Percentiles rank a stretch among this genome's conserved stretches.
Conservation (phyloP, 148 eudicot genomes). For the Chenopodium suecicum region DNA sequence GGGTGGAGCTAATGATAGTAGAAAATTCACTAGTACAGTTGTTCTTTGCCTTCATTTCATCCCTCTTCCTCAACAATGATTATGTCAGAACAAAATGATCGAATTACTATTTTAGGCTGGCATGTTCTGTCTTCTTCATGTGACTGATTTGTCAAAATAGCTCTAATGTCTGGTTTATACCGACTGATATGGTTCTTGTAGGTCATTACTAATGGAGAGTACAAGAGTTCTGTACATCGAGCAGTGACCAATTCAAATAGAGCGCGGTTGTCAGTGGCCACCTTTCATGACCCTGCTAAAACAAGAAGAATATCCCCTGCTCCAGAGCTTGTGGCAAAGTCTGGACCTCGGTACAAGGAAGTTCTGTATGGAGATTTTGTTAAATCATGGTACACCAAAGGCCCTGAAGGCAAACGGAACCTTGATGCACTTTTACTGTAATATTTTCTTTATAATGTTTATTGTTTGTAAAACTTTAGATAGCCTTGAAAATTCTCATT, state of each 20-base stretch:
- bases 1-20: no score
- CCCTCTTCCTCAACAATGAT: background rate
- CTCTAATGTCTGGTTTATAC: background rate
- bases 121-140: background rate
- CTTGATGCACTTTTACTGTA: slow-evolving; percentile 71
- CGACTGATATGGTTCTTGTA: slow-evolving; percentile 24
- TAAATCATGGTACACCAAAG: slow-evolving; percentile 87
- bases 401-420: slow-evolving; percentile 91
- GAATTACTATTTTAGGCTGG: background rate
- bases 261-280: slow-evolving; percentile 83
- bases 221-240: slow-evolving; percentile 72
- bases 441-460: background rate
- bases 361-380: slow-evolving; percentile 90
- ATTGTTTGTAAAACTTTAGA: background rate
- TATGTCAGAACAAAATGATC: background rate
- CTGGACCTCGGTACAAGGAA: slow-evolving; percentile 44
- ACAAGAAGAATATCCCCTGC: slow-evolving; percentile 59
- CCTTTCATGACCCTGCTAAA: slow-evolving; percentile 94
- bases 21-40: no score
- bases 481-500: background rate
- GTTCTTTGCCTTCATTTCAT: no score
- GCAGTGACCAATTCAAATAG: slow-evolving; percentile 70
- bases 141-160: background rate
- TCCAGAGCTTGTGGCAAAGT: slow-evolving; percentile 38
- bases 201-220: slow-evolving; percentile 91